These are phyloP conservation scores for Cryptococcus jaspeensis DNA, from an alignment of 1,284 basidiomycete species.

Conservation along the genomic window DNA sequence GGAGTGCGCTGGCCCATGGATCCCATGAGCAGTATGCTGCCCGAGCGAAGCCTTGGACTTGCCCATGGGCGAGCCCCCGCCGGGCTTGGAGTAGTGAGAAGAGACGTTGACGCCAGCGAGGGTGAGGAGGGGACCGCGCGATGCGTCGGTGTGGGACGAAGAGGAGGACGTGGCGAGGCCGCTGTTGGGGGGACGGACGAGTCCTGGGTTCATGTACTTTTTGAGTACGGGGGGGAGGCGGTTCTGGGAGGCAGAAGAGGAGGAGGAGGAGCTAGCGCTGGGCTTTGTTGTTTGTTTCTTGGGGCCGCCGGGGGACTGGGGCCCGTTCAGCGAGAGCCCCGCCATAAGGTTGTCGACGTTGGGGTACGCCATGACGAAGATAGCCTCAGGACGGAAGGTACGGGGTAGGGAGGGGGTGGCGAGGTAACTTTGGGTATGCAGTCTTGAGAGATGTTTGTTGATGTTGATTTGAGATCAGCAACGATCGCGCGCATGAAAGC, in stretches of 20 bases:
- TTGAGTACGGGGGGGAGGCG: conserved; percentile 49
- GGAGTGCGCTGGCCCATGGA: conserved; percentile 49
- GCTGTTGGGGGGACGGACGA: conserved; percentile 43
- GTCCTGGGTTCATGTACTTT: conserved; percentile 50
- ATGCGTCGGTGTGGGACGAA: conserved; percentile 21
- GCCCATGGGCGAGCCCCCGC: conserved; percentile 14
- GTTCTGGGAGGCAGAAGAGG: conserved; percentile 15
- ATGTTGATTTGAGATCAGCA: neutral
- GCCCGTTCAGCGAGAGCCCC: conserved; percentile 21
- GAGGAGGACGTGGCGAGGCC: conserved; percentile 27
- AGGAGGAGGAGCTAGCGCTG: conserved; percentile 1
- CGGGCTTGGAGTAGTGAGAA: conserved; percentile 7
- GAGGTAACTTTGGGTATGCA: neutral
- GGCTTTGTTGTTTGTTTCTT: conserved; percentile 4
- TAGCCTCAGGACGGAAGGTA: neutral
- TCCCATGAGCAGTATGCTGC: conserved; percentile 46
- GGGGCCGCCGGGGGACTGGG: conserved; percentile 9
- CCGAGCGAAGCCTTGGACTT: conserved; percentile 21
- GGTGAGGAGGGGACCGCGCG: conserved; percentile 41
- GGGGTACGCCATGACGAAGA: conserved; percentile 22
- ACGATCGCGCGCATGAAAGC: neutral
- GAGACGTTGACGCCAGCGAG: conserved; percentile 44
- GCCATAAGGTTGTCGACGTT: conserved; percentile 26
- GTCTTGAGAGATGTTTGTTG: neutral
- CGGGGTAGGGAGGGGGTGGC: neutral